phyloP scores from a whole-genome alignment of 2,329 filamentous ascomycete genomes.

The Whalleya microplaca region DNA sequence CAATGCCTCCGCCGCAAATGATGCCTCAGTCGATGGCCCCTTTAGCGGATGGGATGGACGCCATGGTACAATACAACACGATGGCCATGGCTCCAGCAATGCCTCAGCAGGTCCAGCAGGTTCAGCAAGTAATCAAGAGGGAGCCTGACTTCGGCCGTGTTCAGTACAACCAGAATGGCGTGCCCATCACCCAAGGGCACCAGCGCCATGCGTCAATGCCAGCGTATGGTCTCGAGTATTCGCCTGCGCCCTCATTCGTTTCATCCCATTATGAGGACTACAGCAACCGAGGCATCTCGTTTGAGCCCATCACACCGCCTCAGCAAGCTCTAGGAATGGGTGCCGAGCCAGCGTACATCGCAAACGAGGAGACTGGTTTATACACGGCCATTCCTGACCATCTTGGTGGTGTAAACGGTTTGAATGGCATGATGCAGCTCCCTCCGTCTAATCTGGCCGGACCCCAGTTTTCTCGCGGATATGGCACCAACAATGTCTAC shows the following conservation, averaged over 20 bases:
- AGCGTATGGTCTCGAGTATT: constrained; percentile 92
- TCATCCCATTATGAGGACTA: constrained; percentile 99
- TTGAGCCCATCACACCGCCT: constrained; percentile 94
- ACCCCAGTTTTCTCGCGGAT: constrained; percentile 77
- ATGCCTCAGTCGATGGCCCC: constrained; percentile 64
- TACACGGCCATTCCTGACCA: constrained; percentile 95
- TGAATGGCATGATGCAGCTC: constrained; percentile 89
- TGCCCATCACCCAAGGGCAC: constrained; percentile 80
- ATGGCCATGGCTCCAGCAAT: constrained; percentile 73
- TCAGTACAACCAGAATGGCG: constrained; percentile 90
- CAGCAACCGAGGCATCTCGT: constrained; percentile 93
- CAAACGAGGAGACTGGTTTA: constrained; percentile 94
- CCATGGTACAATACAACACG: constrained; percentile 70
- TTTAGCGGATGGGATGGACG: constrained; percentile 68
- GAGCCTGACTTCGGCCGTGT: constrained; percentile 82
- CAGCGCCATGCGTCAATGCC: constrained; percentile 99
- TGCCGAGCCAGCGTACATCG: constrained; percentile 93
- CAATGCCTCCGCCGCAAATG: constrained; percentile 91
- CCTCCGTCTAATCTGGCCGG: constrained; percentile 83
- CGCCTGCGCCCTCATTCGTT: constrained; percentile 94
- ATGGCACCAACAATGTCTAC: constrained; percentile 79
- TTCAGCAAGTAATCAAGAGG: constrained; percentile 73
- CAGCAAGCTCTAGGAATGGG: constrained; percentile 83
- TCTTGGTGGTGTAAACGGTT: constrained; percentile 68
- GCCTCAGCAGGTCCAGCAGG: constrained; percentile 63